These are phyloP conservation scores for Apocynum venetum DNA, from an alignment of 257 asterid genomes.

Conservation along the genomic window DNA sequence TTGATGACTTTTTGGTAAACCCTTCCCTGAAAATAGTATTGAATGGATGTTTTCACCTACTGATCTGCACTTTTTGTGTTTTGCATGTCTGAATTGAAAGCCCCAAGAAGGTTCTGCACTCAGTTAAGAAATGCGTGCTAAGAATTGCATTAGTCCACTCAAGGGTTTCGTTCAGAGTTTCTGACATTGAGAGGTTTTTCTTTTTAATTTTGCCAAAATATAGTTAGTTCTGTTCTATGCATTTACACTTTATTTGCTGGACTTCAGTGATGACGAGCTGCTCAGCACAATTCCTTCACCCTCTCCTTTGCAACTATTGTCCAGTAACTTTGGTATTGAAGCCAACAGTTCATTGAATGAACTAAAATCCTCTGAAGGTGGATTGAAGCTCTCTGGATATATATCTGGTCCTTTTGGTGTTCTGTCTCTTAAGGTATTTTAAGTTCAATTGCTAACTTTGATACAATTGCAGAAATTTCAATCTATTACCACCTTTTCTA, in stretches of 20 bases:
- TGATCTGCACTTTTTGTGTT: conserved; percentile 29
- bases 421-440: conserved; percentile 58
- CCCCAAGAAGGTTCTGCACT: conserved; percentile 73
- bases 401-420: conserved; percentile 61
- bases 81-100: conserved; percentile 37
- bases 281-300: conserved; percentile 54
- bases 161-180: conserved; percentile 59
- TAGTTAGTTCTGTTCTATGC: conserved; percentile 11
- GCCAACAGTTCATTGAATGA: conserved; percentile 37
- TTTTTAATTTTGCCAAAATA: conserved; percentile 11
- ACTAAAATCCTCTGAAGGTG: conserved; percentile 47
- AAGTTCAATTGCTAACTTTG: conserved; percentile 11
- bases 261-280: conserved; percentile 66
- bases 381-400: conserved; percentile 69
- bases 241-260: conserved; percentile 25
- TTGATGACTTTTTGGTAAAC: background rate
- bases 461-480: conserved; percentile 12
- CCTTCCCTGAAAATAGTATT: background rate
- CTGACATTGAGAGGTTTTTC: conserved; percentile 68
- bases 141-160: conserved; percentile 74
- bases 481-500: conserved; percentile 19
- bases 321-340: conserved; percentile 60
- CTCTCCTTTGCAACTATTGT: conserved; percentile 65
- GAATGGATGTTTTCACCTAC: conserved; percentile 4
- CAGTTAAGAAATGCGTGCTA: conserved; percentile 61